Evolutionary conservation across 345 rosid genomes (phyloP), one percentile per base, ranked within the genome.

Genomic region (Dimocarpus longan): DNA sequence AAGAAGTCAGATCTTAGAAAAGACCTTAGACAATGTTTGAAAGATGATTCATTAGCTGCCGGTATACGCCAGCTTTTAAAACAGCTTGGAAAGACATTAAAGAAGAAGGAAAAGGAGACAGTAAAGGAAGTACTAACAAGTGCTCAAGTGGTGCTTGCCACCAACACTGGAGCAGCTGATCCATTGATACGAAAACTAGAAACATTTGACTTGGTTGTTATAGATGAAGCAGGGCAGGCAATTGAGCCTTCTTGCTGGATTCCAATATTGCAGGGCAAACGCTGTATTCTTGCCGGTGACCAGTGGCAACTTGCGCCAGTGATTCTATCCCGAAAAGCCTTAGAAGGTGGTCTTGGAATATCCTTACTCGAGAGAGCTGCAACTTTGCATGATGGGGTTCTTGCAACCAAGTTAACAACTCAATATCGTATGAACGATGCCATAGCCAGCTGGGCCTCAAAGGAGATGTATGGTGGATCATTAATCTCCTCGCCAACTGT

Each of bases 171-270:
- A 82, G 93, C 97, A 21, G 99, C 99, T 65, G 99, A 95, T 85
- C 97, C 97, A 59, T 85, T 92, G 84, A 80, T 95, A 44, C 84
- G 97, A 70, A 91, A 86, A 87, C 83, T 92, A 79, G 93, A 88
- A 75, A 75, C 93, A 15, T 93, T 95, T 84, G 99, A 93, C 84
- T 83, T 95, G 79, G 98, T 93, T 83, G 90, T 95, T 84, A 89
- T 95, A 76, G 99, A 95, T 84, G 99, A 95, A 90, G 98, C 98
- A 73, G 98, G 87, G 71, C 99, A 95, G 88, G 93, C 97, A 81
- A 95, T 93, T 79, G 99, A 95, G 81, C 98, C 98, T 76, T 88
- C 96, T 54, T 90, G 95, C 87, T 95, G 98, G 99, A 93, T 93
- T 76, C 95, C 99, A 21, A 83, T 95, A 83, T 84, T 95, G 89